A percentile compares a stretch with the other conserved stretches of the same genome.
These are phyloP conservation scores for Penicillium roqueforti DNA, from an alignment of 495 filamentous ascomycete genomes.

Conservation along the genomic window DNA sequence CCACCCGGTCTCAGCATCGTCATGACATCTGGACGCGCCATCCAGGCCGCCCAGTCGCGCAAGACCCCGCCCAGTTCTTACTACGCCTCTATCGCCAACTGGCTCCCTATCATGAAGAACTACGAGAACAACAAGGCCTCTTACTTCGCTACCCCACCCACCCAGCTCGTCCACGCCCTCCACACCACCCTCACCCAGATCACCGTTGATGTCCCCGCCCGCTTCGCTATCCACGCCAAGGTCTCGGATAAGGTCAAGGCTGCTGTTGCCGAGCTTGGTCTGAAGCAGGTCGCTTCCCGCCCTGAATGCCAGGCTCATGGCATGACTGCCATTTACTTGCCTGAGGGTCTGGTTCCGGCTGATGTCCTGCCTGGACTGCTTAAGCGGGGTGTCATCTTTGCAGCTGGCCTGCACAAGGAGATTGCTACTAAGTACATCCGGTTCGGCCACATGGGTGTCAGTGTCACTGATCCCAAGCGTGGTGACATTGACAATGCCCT, in stretches of 20 bases:
- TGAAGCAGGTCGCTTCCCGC: slow-evolving; percentile 78
- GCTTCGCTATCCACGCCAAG: slow-evolving; percentile 73
- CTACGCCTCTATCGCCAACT: slow-evolving; percentile 95
- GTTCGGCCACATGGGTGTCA: slow-evolving; percentile 95
- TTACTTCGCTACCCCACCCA: slow-evolving; percentile 95
- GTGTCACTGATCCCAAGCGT: slow-evolving; percentile 55
- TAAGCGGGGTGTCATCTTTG: slow-evolving; percentile 90
- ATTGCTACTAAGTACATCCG: slow-evolving; percentile 68
- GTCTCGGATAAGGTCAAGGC: slow-evolving; percentile 80
- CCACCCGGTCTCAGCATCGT: slow-evolving; percentile 90
- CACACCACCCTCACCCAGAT: slow-evolving; percentile 92
- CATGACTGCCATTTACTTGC: slow-evolving; percentile 97
- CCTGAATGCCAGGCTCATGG: slow-evolving; percentile 90
- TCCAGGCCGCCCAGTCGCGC: slow-evolving; percentile 71
- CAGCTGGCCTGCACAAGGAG: slow-evolving; percentile 89
- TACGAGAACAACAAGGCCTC: slow-evolving; percentile 96
- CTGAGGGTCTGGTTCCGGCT: slow-evolving; percentile 71
- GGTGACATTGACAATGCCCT: slow-evolving; percentile 80
- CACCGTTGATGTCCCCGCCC: slow-evolving; percentile 63
- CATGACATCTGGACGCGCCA: slow-evolving; percentile 87
- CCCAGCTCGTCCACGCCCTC: slow-evolving; percentile 89
- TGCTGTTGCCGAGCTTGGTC: slow-evolving; percentile 68
- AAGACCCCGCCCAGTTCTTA: slow-evolving; percentile 78
- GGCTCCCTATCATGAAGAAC: slow-evolving; percentile 97
- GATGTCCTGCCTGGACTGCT: slow-evolving; percentile 81